phyloP scores from a whole-genome alignment of 139 green algal genomes.

The Marvania coccoides region DNA sequence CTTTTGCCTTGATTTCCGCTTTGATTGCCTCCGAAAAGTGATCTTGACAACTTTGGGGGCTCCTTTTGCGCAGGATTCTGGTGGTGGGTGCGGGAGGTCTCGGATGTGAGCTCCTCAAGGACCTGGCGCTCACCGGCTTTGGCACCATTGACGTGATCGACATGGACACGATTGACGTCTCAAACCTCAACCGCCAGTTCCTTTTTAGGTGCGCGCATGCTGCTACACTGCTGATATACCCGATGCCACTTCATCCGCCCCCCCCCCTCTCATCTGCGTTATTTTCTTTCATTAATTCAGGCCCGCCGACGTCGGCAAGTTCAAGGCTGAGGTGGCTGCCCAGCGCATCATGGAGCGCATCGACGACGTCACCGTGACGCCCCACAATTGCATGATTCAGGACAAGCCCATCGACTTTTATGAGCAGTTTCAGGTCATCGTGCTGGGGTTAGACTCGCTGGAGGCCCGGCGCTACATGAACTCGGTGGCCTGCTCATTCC shows the following conservation, averaged over 20 bases:
- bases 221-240: no score
- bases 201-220: slow-evolving; percentile 73
- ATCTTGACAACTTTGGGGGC: not conserved
- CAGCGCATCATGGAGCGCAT: slow-evolving; percentile 76
- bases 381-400: slow-evolving; percentile 90
- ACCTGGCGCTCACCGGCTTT: slow-evolving; percentile 92
- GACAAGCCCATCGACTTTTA: slow-evolving; percentile 91
- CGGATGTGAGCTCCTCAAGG: slow-evolving; percentile 98
- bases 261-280: no score
- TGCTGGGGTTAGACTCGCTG: slow-evolving; percentile 95
- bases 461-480: slow-evolving; percentile 98
- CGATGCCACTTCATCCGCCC: no score
- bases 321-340: slow-evolving; percentile 89
- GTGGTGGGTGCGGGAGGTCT: slow-evolving; percentile 93
- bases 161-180: slow-evolving; percentile 99
- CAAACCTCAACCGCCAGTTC: slow-evolving; percentile 99
- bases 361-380: slow-evolving; percentile 63
- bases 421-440: slow-evolving; percentile 84
- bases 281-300: no score
- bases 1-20: not conserved
- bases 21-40: not conserved
- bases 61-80: slow-evolving; percentile 45
- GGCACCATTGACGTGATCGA: slow-evolving; percentile 98
- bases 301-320: slow-evolving; percentile 78
- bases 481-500: slow-evolving; percentile 87